Base-by-base conservation (phyloP, 2,329 filamentous ascomycete species). In the Lomentospora prolificans region DNA sequence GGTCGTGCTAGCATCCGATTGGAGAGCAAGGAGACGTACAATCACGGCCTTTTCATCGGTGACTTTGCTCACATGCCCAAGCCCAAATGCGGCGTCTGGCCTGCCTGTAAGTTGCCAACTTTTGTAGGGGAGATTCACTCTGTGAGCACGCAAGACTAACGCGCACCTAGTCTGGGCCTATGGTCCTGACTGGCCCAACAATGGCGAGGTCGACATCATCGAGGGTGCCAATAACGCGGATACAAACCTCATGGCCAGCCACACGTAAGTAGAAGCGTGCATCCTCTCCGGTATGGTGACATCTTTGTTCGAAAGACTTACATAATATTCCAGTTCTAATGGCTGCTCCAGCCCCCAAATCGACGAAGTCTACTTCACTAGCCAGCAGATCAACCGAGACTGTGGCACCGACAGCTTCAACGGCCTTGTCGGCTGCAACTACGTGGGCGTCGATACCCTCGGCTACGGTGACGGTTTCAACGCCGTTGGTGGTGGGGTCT, bases 41-140 rank as follows among this genome's bases (percentile, higher is more conserved):
- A 75, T 28, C 75, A 84, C 61, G 86, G 85, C 1, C 76, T 90
- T 8, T 82, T 90, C 61, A 82, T 90, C 52, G 75, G 86, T 22
- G 87, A 90, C 65, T 78, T 90, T 53, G 74, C 75, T 17, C 86
- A 90, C 61, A 90, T 90, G 85, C 86, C 87, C 3, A 77, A 75
- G 1, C 82, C 82, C 2, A 73, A 80, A 53, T 90, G 87, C 61
- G 87, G 87, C 22, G 77, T 81, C 22, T 90, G 87, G 86, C 86
- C 87, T 55, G 83, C 86, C 68, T 88, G 78, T 83, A 71, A 66
- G 71, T 68, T 33, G n/a, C n/a, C n/a, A n/a, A n/a, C n/a, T n/a
- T n/a, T n/a, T n/a, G n/a, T n/a, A n/a, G n/a, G n/a, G n/a, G n/a
- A n/a, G n/a, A n/a, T n/a, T n/a, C n/a, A n/a, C 39, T n/a, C 3